Base-by-base conservation (phyloP, 768 basidiomycete species). In the Lepiota brunneoincarnata region DNA sequence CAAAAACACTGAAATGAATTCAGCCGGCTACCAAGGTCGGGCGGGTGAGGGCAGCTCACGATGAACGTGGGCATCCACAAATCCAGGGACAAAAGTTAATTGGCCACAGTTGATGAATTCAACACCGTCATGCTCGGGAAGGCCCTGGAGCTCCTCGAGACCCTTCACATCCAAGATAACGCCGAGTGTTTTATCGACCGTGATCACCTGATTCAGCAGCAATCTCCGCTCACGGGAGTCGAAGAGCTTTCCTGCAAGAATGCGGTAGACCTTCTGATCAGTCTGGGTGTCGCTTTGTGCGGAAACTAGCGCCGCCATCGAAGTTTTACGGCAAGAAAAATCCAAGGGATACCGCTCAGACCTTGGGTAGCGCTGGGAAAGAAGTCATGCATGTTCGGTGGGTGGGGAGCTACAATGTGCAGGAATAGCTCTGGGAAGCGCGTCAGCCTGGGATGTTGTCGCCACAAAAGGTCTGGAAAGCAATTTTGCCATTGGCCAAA, bases 31-130 rank as follows among this genome's bases (percentile, higher is more conserved):
- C 58, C 35, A 54, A 37, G 40, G 15, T 46, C 31, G n/a, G 11
- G 10, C 17, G 18, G 20, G 28, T 18, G n/a, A 15, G 14, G 35
- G 35, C 39, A 20, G 65, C 77, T 63, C 58, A 80, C 81, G 61
- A 60, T 81, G 82, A 23, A 84, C 82, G 60, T 83, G 82, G 0
- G 70, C 67, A 56, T 84, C 82, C 12, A 83, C 78, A 50, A 83
- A 78, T 0, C 83, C 82, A 10, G 83, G 83, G 3, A 83, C 66
- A 2, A 86, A 67, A 2, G 78, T 81, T 59, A 72, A 58, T 20
- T 69, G 63, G 28, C 76, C 63, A 34, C 82, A 65, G 64, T 83
- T 80, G 39, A 81, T 67, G 46, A 71, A 66, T 43, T 73, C 64
- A 24, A 63, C 59, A 6, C 60, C 60, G 46, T 58, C 52, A 3